Percentiles rank a stretch among this genome's conserved stretches.
These are phyloP conservation scores for Pisolithus sp. DNA, from an alignment of 768 basidiomycete species.

Conservation along the genomic window DNA sequence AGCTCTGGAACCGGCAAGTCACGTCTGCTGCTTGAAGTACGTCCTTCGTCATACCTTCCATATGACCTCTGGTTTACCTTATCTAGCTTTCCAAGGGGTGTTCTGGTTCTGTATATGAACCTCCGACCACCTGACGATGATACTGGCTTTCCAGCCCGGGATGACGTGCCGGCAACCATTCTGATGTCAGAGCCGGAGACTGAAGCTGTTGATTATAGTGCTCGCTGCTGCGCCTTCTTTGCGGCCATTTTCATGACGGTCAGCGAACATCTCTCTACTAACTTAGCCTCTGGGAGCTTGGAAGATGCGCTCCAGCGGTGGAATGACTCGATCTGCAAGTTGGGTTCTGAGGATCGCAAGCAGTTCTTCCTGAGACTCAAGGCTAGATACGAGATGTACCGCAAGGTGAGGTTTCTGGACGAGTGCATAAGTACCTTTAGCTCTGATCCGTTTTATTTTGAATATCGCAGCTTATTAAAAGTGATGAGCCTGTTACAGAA, in stretches of 20 bases:
- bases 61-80: not conserved
- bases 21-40: constrained; percentile 9
- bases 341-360: no score
- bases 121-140: constrained; percentile 1
- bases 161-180: constrained; percentile 10
- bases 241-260: constrained; percentile 8
- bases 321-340: not conserved
- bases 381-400: no score
- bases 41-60: not conserved
- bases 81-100: constrained; percentile 6
- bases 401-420: no score
- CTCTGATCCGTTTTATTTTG: no score
- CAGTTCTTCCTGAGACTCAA: no score
- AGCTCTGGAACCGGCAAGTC: constrained; percentile 19
- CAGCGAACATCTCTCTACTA: not conserved
- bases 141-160: constrained; percentile 10
- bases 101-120: constrained; percentile 16
- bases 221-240: constrained; percentile 9
- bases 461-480: no score
- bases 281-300: no score
- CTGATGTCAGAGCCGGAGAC: constrained; percentile 2
- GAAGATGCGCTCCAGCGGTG: not conserved
- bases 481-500: no score
- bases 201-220: not conserved
- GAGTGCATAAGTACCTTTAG: no score